Conservation (phyloP, 768 basidiomycete species). For the Tylopilus sp. region DNA sequence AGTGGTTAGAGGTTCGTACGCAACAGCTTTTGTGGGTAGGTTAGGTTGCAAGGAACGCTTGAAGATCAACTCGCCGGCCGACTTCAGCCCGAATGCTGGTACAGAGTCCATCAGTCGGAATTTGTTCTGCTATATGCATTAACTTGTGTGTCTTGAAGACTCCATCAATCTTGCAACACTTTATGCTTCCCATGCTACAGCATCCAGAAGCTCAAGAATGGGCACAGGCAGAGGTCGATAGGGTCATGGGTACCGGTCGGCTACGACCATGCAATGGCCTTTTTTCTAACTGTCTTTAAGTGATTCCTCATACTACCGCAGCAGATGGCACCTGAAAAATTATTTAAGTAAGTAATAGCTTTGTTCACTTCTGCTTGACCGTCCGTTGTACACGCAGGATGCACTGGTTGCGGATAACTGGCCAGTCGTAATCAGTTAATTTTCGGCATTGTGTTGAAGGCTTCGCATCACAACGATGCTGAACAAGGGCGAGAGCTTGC, state of each 20-base stretch:
- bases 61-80: not conserved
- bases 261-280: too few relatives aligned
- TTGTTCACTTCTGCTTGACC: not conserved
- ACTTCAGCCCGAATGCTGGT: conserved; percentile 11
- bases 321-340: conserved; percentile 16
- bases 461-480: conserved; percentile 11
- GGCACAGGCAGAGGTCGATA: conserved; percentile 30
- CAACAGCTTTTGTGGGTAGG: conserved; percentile 19
- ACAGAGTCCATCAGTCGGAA: conserved; percentile 16
- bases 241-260: conserved; percentile 25
- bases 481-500: conserved; percentile 26
- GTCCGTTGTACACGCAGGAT: not conserved
- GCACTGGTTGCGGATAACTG: conserved; percentile 19
- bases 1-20: conserved; percentile 8
- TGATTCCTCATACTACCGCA: conserved; percentile 17
- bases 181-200: conserved; percentile 32
- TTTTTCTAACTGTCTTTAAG: conserved; percentile 3
- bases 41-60: not conserved
- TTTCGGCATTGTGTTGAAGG: conserved; percentile 6
- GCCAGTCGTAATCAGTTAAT: not conserved
- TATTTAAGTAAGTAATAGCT: not conserved
- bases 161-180: conserved; percentile 12
- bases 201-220: conserved; percentile 30
- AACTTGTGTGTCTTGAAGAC: conserved; percentile 6
- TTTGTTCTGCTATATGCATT: not conserved